Conservation (phyloP, 345 rosid species). For the Leavenworthia alabamica region DNA sequence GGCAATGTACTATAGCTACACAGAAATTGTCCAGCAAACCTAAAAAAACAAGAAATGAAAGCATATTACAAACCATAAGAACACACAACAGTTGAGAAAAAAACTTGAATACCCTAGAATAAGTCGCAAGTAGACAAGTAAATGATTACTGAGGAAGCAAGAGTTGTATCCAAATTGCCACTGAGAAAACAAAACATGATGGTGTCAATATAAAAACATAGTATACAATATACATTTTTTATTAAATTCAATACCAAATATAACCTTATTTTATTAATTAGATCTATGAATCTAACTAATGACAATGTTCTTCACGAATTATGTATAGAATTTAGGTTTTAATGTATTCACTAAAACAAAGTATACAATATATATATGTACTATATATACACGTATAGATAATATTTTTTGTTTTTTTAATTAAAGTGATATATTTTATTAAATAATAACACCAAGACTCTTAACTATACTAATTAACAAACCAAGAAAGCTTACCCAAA, state of each 20-base stretch:
- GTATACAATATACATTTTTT: no score
- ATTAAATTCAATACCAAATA: no score
- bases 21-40: slow-evolving; percentile 80
- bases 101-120: slow-evolving; percentile 56
- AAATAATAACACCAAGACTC: neutral
- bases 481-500: slow-evolving; percentile 53
- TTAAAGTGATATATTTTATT: no score
- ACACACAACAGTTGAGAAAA: neutral
- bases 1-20: slow-evolving; percentile 98
- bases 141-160: slow-evolving; percentile 69
- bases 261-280: no score
- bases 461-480: neutral
- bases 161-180: slow-evolving; percentile 95
- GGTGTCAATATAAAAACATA: neutral
- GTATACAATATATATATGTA: no score
- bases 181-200: slow-evolving; percentile 38
- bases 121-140: slow-evolving; percentile 66
- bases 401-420: no score
- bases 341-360: no score
- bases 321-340: no score
- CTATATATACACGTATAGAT: no score
- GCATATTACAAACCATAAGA: neutral
- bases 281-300: no score
- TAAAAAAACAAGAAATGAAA: slow-evolving; percentile 9
- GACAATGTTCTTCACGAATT: no score